Base-by-base conservation (phyloP, 1,284 basidiomycete genomes). In the Ustilago cynodontis region DNA sequence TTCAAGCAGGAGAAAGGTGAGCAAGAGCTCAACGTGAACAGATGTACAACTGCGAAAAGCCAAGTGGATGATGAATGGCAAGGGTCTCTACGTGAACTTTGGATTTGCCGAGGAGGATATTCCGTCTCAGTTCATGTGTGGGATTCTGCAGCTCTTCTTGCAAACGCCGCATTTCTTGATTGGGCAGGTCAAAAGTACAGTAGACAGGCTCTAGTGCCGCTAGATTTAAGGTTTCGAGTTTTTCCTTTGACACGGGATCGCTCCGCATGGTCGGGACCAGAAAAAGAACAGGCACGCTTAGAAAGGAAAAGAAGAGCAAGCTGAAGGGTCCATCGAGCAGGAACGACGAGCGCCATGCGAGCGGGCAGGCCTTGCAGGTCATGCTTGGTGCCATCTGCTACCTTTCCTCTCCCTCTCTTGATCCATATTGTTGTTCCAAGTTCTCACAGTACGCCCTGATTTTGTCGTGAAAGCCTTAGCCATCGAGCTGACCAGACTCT, bases 231-330 rank as follows among this genome's bases (percentile, higher is more conserved):
- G 61, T 70, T 70, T 57, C 18, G 56, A 59, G 56, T 69, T 65
- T 65, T 53, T 47, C 49, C 55, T 49, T 43, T 53, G 67, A 65
- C 67, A 60, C 61, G 67, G 61, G 67, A 70, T 39, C n/a, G 47
- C 54, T 35, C 22, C 54, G 62, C 61, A 70, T 51, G 47, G 54
- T 51, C 53, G 45, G 57, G 61, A 54, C 31, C 43, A 33, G 51
- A 47, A 45, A 54, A 66, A 37, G 14, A 37, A 5, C 31, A 11
- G 11, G 37, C 20, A n/a, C 41, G n/a, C 13, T 24, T 22, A 28
- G 22, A 28, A 13, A 26, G 13, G 20, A 8, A 26, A 29, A 2
- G 16, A 26, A 49, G 26, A 28, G 22, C 24, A 49, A 28, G 11
- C 20, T 6, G 10, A 28, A 49, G 22, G 47, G 22, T 28, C 47